A percentile compares a stretch with the other conserved stretches of the same genome.
phyloP scores from a whole-genome alignment of 768 basidiomycete species.

The Amanita jacksonii region DNA sequence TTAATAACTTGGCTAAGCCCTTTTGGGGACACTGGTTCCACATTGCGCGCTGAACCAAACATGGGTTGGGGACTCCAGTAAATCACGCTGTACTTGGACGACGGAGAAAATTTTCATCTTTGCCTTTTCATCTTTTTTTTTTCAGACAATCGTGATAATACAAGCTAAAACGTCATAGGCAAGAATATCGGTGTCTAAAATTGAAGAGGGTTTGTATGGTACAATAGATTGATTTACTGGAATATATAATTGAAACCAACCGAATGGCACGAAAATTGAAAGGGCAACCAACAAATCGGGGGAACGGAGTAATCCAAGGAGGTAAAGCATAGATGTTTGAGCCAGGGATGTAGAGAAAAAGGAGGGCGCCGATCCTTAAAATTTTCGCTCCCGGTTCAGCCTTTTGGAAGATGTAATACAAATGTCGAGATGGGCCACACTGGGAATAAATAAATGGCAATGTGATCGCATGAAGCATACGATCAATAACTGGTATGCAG shows the following conservation, averaged over 20 bases:
- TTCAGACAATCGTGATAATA: too few relatives aligned
- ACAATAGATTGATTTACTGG: slow-evolving; percentile 7
- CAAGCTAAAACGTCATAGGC: too few relatives aligned
- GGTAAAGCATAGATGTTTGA: background rate
- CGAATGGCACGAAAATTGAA: slow-evolving; percentile 3
- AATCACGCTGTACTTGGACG: too few relatives aligned
- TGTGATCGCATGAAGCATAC: background rate
- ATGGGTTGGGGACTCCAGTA: too few relatives aligned
- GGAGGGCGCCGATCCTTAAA: background rate
- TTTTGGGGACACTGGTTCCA: too few relatives aligned
- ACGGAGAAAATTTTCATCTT: too few relatives aligned
- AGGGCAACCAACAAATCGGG: background rate
- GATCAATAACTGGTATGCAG: slow-evolving; percentile 1
- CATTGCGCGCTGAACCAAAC: too few relatives aligned
- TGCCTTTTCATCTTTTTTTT: too few relatives aligned
- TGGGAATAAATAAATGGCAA: slow-evolving; percentile 3
- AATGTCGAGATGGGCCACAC: background rate
- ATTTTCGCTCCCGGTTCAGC: background rate
- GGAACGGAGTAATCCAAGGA: background rate
- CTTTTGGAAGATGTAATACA: slow-evolving; percentile 3
- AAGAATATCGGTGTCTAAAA: too few relatives aligned
- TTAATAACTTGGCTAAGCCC: too few relatives aligned
- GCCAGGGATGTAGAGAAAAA: slow-evolving; percentile 3
- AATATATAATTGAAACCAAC: too few relatives aligned
- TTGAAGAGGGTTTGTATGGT: slow-evolving; percentile 6